A percentile compares a stretch with the other conserved stretches of the same genome.
These are phyloP conservation scores for Ganoderma lingzhi DNA, from an alignment of 1,284 basidiomycete species.

Conservation along the genomic window DNA sequence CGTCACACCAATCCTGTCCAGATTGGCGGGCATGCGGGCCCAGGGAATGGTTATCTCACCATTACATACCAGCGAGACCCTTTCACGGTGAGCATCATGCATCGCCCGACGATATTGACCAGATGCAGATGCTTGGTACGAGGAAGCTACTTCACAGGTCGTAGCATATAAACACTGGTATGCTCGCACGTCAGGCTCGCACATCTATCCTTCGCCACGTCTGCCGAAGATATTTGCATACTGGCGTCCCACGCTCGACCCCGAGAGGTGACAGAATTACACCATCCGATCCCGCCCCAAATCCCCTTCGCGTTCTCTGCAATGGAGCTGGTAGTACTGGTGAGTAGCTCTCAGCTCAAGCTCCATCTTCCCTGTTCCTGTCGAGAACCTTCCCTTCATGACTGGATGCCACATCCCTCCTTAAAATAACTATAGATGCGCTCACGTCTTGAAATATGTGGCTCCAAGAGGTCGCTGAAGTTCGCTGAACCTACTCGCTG, in stretches of 20 bases:
- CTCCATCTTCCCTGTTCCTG: not conserved
- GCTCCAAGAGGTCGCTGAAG: not conserved
- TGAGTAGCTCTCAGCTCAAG: not conserved
- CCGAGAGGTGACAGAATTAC: constrained; percentile 1
- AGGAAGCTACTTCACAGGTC: not conserved
- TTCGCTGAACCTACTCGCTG: not conserved
- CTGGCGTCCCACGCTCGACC: not conserved
- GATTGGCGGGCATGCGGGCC: not conserved
- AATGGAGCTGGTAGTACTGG: not conserved
- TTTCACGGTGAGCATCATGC: not conserved
- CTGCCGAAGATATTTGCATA: constrained; percentile 2
- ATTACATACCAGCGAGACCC: not conserved
- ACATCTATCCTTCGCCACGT: not conserved
- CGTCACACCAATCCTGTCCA: not conserved
- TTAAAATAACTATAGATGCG: not conserved
- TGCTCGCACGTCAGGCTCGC: not conserved
- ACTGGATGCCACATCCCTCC: not conserved
- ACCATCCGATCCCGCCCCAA: not conserved
- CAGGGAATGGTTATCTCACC: constrained; percentile 5
- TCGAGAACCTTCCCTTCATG: not conserved
- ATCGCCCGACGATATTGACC: not conserved
- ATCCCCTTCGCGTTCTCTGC: not conserved
- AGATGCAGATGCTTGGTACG: not conserved
- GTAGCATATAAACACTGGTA: not conserved
- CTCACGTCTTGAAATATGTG: not conserved